phyloP scores from a whole-genome alignment of 352 stramenopile species.

The Phytopythium mirpurense region DNA sequence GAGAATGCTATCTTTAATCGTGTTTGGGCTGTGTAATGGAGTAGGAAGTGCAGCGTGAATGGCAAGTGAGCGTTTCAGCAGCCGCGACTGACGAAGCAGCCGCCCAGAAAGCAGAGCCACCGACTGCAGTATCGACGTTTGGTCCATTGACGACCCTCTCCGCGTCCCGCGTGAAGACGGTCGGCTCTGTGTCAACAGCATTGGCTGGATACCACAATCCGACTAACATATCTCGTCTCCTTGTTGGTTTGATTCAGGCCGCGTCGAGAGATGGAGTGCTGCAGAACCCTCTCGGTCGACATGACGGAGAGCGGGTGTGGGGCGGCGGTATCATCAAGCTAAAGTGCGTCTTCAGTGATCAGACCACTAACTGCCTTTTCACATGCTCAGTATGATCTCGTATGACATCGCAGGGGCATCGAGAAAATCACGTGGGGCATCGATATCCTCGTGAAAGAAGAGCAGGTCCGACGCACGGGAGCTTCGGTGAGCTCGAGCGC shows the following conservation, averaged over 20 bases:
- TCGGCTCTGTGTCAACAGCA: neutral
- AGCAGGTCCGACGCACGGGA: slow-evolving; percentile 16
- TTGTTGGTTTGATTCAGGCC: slow-evolving; percentile 6
- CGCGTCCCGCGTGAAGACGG: slow-evolving; percentile 13
- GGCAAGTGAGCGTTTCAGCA: neutral
- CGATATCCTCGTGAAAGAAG: slow-evolving; percentile 46
- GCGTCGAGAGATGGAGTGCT: slow-evolving; percentile 31
- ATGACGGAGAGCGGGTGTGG: slow-evolving; percentile 56
- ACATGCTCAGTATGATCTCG: too few species aligned
- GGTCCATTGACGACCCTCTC: neutral
- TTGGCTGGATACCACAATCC: neutral
- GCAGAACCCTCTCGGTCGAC: slow-evolving; percentile 44
- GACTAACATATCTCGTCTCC: neutral
- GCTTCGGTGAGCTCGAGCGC: neutral
- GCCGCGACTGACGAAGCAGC: neutral
- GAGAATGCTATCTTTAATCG: too few species aligned
- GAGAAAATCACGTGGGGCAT: slow-evolving; percentile 55
- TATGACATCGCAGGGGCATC: neutral
- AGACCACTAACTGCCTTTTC: too few species aligned
- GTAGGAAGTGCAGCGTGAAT: slow-evolving; percentile 14
- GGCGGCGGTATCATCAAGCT: slow-evolving; percentile 58
- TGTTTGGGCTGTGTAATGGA: neutral
- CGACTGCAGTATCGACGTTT: neutral
- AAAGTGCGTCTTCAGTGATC: slow-evolving; percentile 10
- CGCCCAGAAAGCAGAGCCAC: neutral